Evolutionary conservation across 129 eudicot species (phyloP), one percentile per base, ranked within the genome.

Genomic region (Flaveria brownii): DNA sequence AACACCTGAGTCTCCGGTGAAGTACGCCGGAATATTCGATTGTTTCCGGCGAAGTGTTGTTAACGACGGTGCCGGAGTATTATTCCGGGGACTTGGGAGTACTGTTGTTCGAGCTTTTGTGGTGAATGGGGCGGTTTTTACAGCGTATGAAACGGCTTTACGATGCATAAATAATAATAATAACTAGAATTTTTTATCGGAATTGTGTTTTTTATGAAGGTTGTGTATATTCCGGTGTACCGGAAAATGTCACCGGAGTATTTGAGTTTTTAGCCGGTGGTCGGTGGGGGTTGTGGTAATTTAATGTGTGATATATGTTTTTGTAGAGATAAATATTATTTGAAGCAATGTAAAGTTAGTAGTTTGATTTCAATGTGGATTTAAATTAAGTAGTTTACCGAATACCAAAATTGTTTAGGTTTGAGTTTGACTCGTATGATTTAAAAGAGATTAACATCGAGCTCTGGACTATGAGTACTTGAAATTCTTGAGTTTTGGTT

Each of bases 11-110:
- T 74, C 78, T 1, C 54, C 77, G 11, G 57, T 71, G 10, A 85
- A 76, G 63, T 89, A 88, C 63, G 55, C 60, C 17, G 98, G 95
- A 20, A 82, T 88, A 5, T 70, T 85, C 11, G 96, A 90, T 82
- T 88, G 94, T 67, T 90, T 87, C 17, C 81, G 83, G 26, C 80
- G 74, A 52, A 87, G 92, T 16, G 89, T 92, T 14, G 75, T 43
- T 36, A 63, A 78, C 2, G 98, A 92, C 25, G 98, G 94, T 4
- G 79, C 74, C 22, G 11, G 55, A 0, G 85, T 86, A 72, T 69
- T 92, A 30, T 87, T 78, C 72, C 78, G 96, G 71, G 98, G 98
- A 30, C 68, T 92, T 2, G 93, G 96, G 56, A 92, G 92, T 73
- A 72, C 96, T 1, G 82, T 92, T 23, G 73, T 80, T 33, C 82